Base-by-base conservation (phyloP, 2,329 filamentous ascomycete genomes). In the Pseudocercospora macadamiae region DNA sequence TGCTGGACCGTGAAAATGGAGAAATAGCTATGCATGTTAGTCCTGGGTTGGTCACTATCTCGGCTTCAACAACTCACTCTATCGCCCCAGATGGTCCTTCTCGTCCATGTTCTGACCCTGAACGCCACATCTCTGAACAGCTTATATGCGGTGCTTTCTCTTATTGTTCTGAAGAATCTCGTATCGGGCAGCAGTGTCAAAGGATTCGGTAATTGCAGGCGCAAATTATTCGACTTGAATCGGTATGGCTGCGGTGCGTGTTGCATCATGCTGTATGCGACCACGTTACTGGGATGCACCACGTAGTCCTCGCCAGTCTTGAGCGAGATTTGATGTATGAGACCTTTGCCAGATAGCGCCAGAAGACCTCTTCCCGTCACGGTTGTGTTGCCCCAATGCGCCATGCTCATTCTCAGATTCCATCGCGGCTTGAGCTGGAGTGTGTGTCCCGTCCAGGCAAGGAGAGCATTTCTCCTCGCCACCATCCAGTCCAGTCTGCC, bases 391-490 rank as follows among this genome's bases (percentile, higher is more conserved):
- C 95, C 95, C 93, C 93, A 97, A 72, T 97, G 88, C 45, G 91
- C 87, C 52, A 96, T 71, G 57, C 89, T 83, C 71, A 97, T 83
- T 64, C 84, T 83, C 42, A 83, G 83, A 68, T 92, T 93, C 64
- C 96, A 81, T 47, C 86, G 88, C 2, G 93, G 91, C 32, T 86
- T 87, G 44, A 95, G 83, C 14, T 82, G 81, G 55, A 99, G 81
- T 0, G 91, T 92, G 73, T 96, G 90, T 25, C 95, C 95, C 0
- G 93, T 96, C 95, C 95, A 99, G 55, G 95, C 95, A n/a, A 97
- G 82, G 54, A 99, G 81, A 1, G 92, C 92, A 65, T 90, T 89
- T 62, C 91, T 85, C 73, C 97, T 93, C 5, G 91, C 85, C 7
- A 99, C 80, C 81, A 96, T 90, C 93, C 95, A 99, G 77, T 99